Conservation (phyloP, 2,329 filamentous ascomycete genomes). For the Stagonosporopsis cucurbitacearum region DNA sequence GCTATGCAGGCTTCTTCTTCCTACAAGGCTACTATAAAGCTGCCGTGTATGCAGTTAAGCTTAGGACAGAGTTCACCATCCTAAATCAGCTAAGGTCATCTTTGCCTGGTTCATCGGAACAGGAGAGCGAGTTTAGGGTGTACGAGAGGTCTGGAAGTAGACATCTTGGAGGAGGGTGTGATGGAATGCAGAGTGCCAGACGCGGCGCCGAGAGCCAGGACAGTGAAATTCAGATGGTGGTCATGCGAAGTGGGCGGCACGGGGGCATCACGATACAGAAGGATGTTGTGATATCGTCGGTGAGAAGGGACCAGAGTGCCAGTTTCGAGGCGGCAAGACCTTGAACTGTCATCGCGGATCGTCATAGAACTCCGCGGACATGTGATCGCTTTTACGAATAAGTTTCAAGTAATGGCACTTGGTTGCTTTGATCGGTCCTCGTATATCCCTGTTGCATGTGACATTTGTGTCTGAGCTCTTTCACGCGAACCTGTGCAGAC, state of each 20-base stretch:
- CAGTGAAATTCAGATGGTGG: conserved; percentile 17
- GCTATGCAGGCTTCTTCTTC: conserved; percentile 48
- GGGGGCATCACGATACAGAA: conserved; percentile 17
- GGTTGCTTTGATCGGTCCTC: neutral
- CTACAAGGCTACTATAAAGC: conserved; percentile 49
- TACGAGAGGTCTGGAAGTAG: conserved; percentile 49
- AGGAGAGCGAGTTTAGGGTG: conserved; percentile 4
- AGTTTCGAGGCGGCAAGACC: conserved; percentile 16
- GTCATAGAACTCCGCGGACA: neutral
- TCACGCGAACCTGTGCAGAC: neutral
- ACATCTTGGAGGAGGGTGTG: conserved; percentile 30
- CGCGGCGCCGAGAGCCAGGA: conserved; percentile 1
- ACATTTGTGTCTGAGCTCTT: neutral
- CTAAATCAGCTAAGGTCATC: conserved; percentile 48
- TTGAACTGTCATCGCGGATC: neutral
- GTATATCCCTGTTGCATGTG: neutral
- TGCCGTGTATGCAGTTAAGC: conserved; percentile 53
- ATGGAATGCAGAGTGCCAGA: conserved; percentile 6
- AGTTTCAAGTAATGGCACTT: neutral
- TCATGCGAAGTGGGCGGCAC: conserved; percentile 13
- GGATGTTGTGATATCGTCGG: conserved; percentile 13
- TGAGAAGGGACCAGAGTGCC: neutral
- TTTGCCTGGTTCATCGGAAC: conserved; percentile 16
- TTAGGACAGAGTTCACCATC: conserved; percentile 61
- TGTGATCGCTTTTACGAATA: neutral